phyloP scores from a whole-genome alignment of 1,139 yeast genomes.

The Blastobotrys aristatus region DNA sequence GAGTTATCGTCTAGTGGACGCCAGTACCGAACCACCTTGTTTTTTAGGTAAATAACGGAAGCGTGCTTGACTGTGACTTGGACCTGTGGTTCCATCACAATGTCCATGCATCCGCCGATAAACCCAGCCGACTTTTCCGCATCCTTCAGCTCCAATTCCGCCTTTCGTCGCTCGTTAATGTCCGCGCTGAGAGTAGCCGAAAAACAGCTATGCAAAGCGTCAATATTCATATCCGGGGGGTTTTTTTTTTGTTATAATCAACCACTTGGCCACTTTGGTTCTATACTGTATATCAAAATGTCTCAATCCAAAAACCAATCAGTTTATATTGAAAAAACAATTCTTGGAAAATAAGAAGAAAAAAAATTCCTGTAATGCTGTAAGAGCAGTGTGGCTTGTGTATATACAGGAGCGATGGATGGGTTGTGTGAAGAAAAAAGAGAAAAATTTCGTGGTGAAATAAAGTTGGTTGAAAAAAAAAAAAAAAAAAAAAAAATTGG shows the following conservation, averaged over 20 bases:
- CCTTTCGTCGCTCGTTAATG: conserved; percentile 54
- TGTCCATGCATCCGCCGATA: conserved; percentile 75
- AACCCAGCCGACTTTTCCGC: conserved; percentile 65
- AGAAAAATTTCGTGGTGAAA: background rate
- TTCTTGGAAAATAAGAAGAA: background rate
- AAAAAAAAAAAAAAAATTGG: no score
- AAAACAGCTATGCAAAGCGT: conserved; percentile 67
- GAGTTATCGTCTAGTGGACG: conserved; percentile 31
- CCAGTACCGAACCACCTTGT: conserved; percentile 69
- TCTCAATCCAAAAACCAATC: no score
- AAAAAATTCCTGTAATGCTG: background rate
- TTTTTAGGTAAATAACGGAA: conserved; percentile 84
- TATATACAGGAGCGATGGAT: no score
- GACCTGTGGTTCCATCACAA: conserved; percentile 53
- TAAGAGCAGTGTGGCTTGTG: no score
- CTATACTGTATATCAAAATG: background rate
- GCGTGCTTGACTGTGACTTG: conserved; percentile 61
- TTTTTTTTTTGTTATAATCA: background rate
- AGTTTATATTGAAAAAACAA: no score
- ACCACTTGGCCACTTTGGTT: background rate
- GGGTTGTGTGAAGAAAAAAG: background rate
- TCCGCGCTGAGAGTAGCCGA: conserved; percentile 75
- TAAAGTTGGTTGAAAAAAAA: background rate
- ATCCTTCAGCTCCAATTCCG: conserved; percentile 61
- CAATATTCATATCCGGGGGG: conserved; percentile 52